A percentile compares a stretch with the other conserved stretches of the same genome.
These are phyloP conservation scores for Allium fistulosum DNA, from an alignment of 106 monocot genomes.

Conservation along the genomic window DNA sequence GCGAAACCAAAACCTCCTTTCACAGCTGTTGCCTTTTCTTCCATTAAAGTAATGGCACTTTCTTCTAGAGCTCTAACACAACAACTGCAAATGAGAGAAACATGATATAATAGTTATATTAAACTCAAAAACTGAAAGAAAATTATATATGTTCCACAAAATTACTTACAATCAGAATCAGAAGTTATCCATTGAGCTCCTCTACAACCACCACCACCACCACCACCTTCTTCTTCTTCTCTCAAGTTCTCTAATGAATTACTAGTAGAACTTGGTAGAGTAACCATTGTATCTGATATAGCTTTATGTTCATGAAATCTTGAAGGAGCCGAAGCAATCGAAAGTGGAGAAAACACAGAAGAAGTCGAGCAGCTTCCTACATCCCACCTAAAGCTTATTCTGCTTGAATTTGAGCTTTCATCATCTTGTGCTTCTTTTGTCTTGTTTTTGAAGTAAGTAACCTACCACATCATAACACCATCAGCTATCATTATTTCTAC, in stretches of 20 bases:
- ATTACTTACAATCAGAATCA: conserved; percentile 40
- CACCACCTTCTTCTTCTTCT: not conserved
- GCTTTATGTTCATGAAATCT: not conserved
- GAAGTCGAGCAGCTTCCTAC: conserved; percentile 48
- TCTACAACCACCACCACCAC: conserved; percentile 2
- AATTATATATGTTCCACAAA: not conserved
- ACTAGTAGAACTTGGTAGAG: not conserved
- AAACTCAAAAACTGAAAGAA: too few species aligned
- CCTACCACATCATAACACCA: conserved; percentile 1
- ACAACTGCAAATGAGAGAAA: conserved; percentile 31
- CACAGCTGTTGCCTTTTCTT: too few species aligned
- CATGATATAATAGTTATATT: not conserved
- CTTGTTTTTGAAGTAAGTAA: conserved; percentile 4
- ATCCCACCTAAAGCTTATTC: conserved; percentile 57
- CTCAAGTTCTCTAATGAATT: not conserved
- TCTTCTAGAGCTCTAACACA: conserved; percentile 35
- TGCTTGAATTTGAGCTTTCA: conserved; percentile 23
- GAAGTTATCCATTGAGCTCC: conserved; percentile 45
- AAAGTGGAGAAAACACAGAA: conserved; percentile 29
- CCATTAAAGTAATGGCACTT: too few species aligned
- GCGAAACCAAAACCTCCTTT: too few species aligned
- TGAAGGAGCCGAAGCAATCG: not conserved
- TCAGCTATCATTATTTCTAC: not conserved
- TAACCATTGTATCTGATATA: not conserved
- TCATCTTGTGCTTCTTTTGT: conserved; percentile 1